Conservation (phyloP, 495 filamentous ascomycete species). For the Niebla homalea region DNA sequence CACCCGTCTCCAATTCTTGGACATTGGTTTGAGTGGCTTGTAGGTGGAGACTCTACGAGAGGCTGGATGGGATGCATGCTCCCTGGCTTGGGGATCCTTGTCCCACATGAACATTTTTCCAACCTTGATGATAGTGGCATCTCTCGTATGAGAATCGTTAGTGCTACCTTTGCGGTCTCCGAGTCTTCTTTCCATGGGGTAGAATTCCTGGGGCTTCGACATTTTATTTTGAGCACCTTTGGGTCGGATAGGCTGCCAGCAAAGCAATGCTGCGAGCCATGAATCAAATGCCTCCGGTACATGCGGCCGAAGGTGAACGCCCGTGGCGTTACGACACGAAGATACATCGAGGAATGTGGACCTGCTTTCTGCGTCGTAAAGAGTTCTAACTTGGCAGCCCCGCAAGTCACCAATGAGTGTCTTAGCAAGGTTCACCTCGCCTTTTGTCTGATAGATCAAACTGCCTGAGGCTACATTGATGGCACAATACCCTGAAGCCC, state of each 20-base stretch:
- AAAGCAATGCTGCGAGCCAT: constrained; percentile 86
- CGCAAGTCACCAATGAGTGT: constrained; percentile 68
- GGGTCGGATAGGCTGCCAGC: constrained; percentile 83
- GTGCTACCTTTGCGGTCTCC: constrained; percentile 47
- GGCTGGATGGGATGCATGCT: constrained; percentile 24
- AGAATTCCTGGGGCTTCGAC: constrained; percentile 49
- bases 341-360: constrained; percentile 70
- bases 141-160: constrained; percentile 49
- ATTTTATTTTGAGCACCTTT: constrained; percentile 60
- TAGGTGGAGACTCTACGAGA: constrained; percentile 36
- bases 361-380: constrained; percentile 47
- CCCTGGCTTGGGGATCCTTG: constrained; percentile 31
- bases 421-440: constrained; percentile 40
- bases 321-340: constrained; percentile 51
- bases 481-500: constrained; percentile 44
- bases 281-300: constrained; percentile 66
- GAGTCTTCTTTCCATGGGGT: constrained; percentile 35
- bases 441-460: constrained; percentile 43
- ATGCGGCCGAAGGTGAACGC: constrained; percentile 62
- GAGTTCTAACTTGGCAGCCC: constrained; percentile 67
- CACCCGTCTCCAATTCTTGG: constrained; percentile 64
- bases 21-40: constrained; percentile 40
- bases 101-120: constrained; percentile 92
- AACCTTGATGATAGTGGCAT: constrained; percentile 88
- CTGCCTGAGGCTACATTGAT: constrained; percentile 44